Evolutionary conservation across 2,329 filamentous ascomycete genomes (phyloP).

Genomic region (Ascochyta koolunga): DNA sequence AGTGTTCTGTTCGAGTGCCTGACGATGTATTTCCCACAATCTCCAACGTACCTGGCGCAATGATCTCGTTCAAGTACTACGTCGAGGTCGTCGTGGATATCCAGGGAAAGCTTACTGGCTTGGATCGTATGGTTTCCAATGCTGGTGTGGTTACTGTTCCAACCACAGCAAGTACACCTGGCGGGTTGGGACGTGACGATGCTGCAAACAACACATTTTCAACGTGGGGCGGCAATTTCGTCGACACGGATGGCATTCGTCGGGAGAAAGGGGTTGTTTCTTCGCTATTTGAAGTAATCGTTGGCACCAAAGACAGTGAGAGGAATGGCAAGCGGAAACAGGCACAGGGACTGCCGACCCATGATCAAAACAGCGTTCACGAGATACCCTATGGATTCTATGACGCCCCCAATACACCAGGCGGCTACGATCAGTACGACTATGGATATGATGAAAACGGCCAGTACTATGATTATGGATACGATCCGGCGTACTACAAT

Average conservation of each 20-base stretch:
- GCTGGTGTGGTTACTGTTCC: constrained; percentile 58
- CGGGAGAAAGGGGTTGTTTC: constrained; percentile 92
- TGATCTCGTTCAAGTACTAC: constrained; percentile 95
- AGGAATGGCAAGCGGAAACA: constrained; percentile 55
- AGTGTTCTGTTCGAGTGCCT: constrained; percentile 81
- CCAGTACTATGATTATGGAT: constrained; percentile 41
- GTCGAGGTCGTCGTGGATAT: constrained; percentile 92
- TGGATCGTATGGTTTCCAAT: constrained; percentile 68
- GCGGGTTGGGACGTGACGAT: constrained; percentile 38
- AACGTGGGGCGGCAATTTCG: constrained; percentile 70
- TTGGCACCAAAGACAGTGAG: constrained; percentile 83
- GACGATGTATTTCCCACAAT: constrained; percentile 94
- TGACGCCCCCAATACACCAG: constrained; percentile 19
- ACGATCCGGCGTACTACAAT: constrained; percentile 41
- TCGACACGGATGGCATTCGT: constrained; percentile 85
- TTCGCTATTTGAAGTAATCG: constrained; percentile 82
- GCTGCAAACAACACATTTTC: constrained; percentile 55
- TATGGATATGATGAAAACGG: constrained; percentile 41
- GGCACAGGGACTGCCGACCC: constrained; percentile 17
- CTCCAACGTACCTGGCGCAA: constrained; percentile 82
- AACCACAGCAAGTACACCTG: constrained; percentile 50
- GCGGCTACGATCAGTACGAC: constrained; percentile 30
- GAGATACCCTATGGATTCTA: constrained; percentile 29
- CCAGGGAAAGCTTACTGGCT: constrained; percentile 81
- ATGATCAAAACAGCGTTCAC: constrained; percentile 25